Conservation (phyloP, 1,139 yeast genomes). For the Pichia inconspicua region DNA sequence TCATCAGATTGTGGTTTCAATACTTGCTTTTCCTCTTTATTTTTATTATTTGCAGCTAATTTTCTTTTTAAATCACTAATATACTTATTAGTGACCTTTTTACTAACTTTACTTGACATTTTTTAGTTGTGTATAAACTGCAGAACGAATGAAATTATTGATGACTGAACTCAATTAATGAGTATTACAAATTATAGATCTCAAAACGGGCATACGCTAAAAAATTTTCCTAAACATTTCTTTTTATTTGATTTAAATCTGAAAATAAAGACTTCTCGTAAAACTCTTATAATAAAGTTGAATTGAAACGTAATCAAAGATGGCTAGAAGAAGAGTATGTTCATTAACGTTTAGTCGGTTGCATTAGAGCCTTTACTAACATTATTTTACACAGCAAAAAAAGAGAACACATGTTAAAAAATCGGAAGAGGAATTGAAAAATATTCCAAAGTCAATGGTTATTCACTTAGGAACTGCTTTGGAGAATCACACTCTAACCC, state of each 20-base stretch:
- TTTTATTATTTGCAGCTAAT: slow-evolving; percentile 14
- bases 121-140: background rate
- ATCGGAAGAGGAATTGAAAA: slow-evolving; percentile 59
- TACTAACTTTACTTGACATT: slow-evolving; percentile 6
- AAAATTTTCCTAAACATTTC: background rate
- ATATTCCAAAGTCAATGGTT: slow-evolving; percentile 89
- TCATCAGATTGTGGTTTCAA: slow-evolving; percentile 13
- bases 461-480: slow-evolving; percentile 75
- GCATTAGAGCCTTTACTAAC: slow-evolving; percentile 3
- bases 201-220: background rate
- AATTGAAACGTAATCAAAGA: slow-evolving; percentile 13
- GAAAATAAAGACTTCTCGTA: background rate
- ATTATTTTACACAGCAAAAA: slow-evolving; percentile 36
- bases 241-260: background rate
- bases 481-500: slow-evolving; percentile 73
- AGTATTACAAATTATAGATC: background rate
- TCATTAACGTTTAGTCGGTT: background rate
- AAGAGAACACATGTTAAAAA: slow-evolving; percentile 77
- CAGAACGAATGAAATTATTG: background rate
- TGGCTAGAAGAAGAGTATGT: slow-evolving; percentile 44
- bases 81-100: slow-evolving; percentile 15
- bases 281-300: background rate
- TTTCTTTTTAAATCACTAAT: slow-evolving; percentile 19
- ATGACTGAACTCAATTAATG: background rate
- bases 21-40: slow-evolving; percentile 14